Conservation (phyloP, 495 filamentous ascomycete species). For the Amphirosellinia nigrospora region DNA sequence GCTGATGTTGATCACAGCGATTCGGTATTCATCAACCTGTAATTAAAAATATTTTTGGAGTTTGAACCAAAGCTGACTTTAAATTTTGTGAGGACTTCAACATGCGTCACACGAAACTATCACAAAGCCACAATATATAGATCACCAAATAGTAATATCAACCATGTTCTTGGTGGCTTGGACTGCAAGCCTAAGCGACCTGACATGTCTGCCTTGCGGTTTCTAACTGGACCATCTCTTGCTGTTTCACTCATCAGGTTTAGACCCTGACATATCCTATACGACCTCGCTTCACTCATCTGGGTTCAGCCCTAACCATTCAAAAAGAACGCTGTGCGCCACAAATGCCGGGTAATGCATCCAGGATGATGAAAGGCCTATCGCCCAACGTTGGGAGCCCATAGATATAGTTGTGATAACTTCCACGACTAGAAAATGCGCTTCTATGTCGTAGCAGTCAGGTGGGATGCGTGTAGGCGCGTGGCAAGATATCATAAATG, state of each 20-base stretch:
- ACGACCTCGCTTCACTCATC: background rate
- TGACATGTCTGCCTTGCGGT: background rate
- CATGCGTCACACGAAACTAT: background rate
- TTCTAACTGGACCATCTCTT: background rate
- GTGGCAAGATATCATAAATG: background rate
- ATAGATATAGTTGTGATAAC: background rate
- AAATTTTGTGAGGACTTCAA: background rate
- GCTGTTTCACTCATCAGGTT: background rate
- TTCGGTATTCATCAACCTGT: background rate
- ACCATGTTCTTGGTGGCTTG: background rate
- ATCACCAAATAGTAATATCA: background rate
- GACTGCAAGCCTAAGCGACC: conserved; percentile 11
- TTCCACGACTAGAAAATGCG: background rate
- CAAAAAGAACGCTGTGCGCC: background rate
- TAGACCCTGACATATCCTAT: background rate
- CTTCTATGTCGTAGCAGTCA: background rate
- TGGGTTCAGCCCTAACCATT: background rate
- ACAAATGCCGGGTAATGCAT: background rate
- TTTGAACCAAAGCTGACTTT: background rate
- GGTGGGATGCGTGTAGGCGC: background rate
- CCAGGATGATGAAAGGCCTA: background rate
- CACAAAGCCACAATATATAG: background rate
- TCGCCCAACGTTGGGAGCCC: background rate
- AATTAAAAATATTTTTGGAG: background rate
- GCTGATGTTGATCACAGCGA: background rate